A percentile compares a stretch with the other conserved stretches of the same genome.
Conservation (phyloP, 1,284 basidiomycete species). For the Taiwanofungus camphoratus region DNA sequence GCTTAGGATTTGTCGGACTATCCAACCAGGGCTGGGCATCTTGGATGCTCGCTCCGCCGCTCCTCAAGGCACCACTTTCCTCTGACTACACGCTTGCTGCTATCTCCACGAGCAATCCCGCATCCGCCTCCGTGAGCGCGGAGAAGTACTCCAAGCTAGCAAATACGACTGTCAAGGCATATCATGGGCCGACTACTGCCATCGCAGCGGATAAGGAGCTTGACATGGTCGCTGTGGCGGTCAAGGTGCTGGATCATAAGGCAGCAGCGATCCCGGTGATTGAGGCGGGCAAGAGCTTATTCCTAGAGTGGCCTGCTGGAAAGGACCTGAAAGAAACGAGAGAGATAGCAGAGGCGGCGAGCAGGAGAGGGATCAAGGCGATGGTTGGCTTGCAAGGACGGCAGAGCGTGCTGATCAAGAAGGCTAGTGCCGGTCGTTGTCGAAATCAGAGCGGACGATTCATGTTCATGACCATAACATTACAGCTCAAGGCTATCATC, state of each 20-base stretch:
- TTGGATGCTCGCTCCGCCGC: slow-evolving; percentile 19
- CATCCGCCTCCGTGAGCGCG: slow-evolving; percentile 19
- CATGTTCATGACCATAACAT: not conserved
- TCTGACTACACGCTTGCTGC: slow-evolving; percentile 23
- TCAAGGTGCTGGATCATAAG: slow-evolving; percentile 28
- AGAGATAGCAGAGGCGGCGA: slow-evolving; percentile 29
- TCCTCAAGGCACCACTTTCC: slow-evolving; percentile 16
- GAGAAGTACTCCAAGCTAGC: slow-evolving; percentile 18
- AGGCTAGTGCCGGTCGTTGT: too few species aligned
- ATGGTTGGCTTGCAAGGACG: slow-evolving; percentile 32
- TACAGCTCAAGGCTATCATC: slow-evolving; percentile 28
- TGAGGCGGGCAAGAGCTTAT: slow-evolving; percentile 32
- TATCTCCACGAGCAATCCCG: slow-evolving; percentile 23
- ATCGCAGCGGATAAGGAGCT: slow-evolving; percentile 31
- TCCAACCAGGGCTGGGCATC: slow-evolving; percentile 30
- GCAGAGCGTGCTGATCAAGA: slow-evolving; percentile 21
- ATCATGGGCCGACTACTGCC: slow-evolving; percentile 21
- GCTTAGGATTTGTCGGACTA: slow-evolving; percentile 31
- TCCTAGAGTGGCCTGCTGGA: slow-evolving; percentile 37
- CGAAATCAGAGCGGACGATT: too few species aligned
- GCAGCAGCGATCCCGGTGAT: slow-evolving; percentile 26
- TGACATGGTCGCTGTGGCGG: slow-evolving; percentile 31
- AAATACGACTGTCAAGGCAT: slow-evolving; percentile 23
- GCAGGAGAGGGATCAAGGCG: slow-evolving; percentile 25
- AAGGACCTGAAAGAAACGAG: slow-evolving; percentile 23